Evolutionary conservation across 164 flowering plant species (phyloP).

Genomic region (Vitis riparia): DNA sequence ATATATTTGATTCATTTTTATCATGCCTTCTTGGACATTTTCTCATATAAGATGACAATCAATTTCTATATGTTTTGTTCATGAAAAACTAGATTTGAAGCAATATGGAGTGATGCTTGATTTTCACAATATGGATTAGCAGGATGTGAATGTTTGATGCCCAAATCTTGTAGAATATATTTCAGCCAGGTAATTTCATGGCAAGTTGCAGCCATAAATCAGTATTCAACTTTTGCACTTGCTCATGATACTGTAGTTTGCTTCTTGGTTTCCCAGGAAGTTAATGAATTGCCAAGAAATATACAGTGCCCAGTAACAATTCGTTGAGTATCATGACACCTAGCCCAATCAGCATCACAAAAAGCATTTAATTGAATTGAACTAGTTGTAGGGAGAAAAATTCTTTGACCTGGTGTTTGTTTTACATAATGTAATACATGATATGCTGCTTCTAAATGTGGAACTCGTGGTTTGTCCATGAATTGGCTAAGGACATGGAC

Average conservation of each 20-base stretch:
- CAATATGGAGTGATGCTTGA: no score
- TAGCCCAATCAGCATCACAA: no score
- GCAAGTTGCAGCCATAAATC: not conserved
- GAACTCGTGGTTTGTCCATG: no score
- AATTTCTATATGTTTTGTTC: no score
- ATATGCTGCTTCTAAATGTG: no score
- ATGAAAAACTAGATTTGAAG: no score
- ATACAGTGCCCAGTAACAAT: not conserved
- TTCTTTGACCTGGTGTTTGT: not conserved
- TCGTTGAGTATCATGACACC: not conserved
- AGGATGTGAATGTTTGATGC: not conserved
- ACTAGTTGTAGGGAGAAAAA: not conserved
- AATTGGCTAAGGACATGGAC: no score
- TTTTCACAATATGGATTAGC: not conserved
- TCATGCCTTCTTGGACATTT: no score
- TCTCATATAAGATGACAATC: no score
- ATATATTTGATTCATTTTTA: no score
- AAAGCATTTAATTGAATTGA: not conserved
- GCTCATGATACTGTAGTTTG: not conserved
- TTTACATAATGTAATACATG: not conserved
- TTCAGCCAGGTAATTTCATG: constrained; percentile 5
- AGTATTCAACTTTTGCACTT: constrained; percentile 1
- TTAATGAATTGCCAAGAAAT: not conserved
- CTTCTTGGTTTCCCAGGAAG: not conserved
- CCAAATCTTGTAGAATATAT: not conserved